Base-by-base conservation (phyloP, 345 rosid species). In the Eucalyptus dawsonii region DNA sequence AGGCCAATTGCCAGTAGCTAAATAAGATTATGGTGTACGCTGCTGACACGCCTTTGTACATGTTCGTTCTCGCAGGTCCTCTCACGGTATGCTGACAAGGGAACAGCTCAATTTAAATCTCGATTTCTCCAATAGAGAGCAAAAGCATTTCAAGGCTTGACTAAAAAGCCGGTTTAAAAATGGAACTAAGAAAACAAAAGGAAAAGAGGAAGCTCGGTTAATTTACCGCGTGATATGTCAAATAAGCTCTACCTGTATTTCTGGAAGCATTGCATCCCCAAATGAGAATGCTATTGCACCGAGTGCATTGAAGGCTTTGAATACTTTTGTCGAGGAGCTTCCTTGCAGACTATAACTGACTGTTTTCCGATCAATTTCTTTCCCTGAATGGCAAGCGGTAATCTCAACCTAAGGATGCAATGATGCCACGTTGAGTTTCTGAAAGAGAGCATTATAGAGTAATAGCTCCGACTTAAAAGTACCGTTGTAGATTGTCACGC, bases 181-280 rank as follows among this genome's bases (percentile, higher is more conserved):
- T 56, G 60, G 60, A 86, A 50, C 60, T 45, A 27, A 45, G 45
- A 72, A 72, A 37, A 72, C 27, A 72, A 19, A 72, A 72, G 45
- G 14, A 72, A 10, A 72, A 40, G 6, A 11, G 29, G 85, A 76
- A 11, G 85, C 85, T 76, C 2, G 14, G 85, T 76, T 76, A 21
- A 76, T 76, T 40, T 76, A 21, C 29, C 29, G 13, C 29, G 42
- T 12, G 27, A 80, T 50, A 37, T 19, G 31, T 62, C 11, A 11
- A 45, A 51, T n/a, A 86, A 31, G 16, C 42, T 27, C 44, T 88
- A 94, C 95, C 93, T 94, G 95, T 91, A 93, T 93, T 90, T 93
- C 96, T 14, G 94, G 96, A 89, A 93, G 96, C 95, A 94, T 92
- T 53, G 93, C 95, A 89, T 93, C 95, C 86, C 95, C 96, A 83